Conservation (phyloP, 192 early-diverging fungal species). For the Anaeromyces robustus region DNA sequence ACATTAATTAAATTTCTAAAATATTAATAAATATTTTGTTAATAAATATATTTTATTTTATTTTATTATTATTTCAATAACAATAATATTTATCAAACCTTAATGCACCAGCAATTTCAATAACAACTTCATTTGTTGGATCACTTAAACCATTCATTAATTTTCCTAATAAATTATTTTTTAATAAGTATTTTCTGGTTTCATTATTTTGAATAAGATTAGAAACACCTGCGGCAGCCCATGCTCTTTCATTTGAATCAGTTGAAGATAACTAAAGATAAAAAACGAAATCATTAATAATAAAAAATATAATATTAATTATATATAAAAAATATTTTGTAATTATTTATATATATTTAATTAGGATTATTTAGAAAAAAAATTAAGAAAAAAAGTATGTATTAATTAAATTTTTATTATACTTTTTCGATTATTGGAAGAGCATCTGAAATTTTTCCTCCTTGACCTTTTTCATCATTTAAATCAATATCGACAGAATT, state of each 20-base stretch:
- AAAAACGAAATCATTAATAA: no score
- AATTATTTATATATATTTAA: no score
- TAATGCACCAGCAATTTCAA: conserved; percentile 58
- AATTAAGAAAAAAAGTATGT: no score
- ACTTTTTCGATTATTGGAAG: neutral
- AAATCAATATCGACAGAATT: neutral
- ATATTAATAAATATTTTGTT: no score
- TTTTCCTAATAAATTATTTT: conserved; percentile 42
- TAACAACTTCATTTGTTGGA: conserved; percentile 48
- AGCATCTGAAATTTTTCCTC: neutral
- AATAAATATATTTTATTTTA: no score
- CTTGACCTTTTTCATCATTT: neutral
- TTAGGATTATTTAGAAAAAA: no score
- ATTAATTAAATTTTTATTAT: no score
- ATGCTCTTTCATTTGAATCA: conserved; percentile 60
- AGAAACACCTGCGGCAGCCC: conserved; percentile 76
- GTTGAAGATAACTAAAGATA: conserved; percentile 45
- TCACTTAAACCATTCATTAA: conserved; percentile 63
- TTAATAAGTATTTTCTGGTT: conserved; percentile 59
- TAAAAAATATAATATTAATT: no score
- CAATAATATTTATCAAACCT: conserved; percentile 9
- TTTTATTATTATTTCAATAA: no score
- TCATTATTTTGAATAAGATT: conserved; percentile 54
- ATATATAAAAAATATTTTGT: no score
- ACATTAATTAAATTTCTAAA: neutral